These are phyloP conservation scores for Leccinum olivaceopallidum DNA, from an alignment of 768 basidiomycete species.

Conservation along the genomic window DNA sequence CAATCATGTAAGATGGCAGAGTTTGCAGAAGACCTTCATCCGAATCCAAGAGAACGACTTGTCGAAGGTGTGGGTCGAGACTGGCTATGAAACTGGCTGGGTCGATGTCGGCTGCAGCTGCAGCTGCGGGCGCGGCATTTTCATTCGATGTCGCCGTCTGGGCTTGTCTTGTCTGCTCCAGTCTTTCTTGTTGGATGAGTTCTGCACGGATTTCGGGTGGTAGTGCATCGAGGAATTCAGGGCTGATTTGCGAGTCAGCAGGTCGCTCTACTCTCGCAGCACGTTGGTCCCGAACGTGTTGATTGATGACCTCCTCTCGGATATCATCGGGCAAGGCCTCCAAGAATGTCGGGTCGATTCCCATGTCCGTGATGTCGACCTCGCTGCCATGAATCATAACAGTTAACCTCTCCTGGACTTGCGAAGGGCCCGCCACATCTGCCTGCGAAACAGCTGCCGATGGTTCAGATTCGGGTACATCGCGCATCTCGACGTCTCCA, in stretches of 20 bases:
- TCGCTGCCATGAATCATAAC: conserved; percentile 90
- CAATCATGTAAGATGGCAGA: conserved; percentile 82
- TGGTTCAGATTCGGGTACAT: conserved; percentile 31
- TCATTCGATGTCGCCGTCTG: conserved; percentile 33
- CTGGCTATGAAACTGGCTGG: conserved; percentile 90
- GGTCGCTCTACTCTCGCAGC: conserved; percentile 74
- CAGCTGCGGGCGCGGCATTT: conserved; percentile 36
- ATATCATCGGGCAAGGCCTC: conserved; percentile 98
- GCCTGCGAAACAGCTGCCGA: conserved; percentile 16
- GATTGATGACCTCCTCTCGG: conserved; percentile 96
- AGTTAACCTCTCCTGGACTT: conserved; percentile 66
- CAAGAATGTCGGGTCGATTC: conserved; percentile 97
- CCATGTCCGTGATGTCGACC: conserved; percentile 98
- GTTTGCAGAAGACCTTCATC: conserved; percentile 83
- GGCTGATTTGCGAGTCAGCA: conserved; percentile 85
- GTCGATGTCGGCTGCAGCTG: conserved; percentile 75
- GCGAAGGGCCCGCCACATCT: conserved; percentile 34
- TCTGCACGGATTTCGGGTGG: conserved; percentile 97
- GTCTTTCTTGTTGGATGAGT: conserved; percentile 91
- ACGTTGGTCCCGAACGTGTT: conserved; percentile 92
- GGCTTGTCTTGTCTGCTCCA: conserved; percentile 71
- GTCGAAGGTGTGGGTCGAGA: conserved; percentile 84
- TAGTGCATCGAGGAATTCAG: conserved; percentile 94
- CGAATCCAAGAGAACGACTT: conserved; percentile 88
- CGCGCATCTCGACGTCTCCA: conserved; percentile 54